Conservation (phyloP, 192 early-diverging fungal species). For the Podila minutissima region DNA sequence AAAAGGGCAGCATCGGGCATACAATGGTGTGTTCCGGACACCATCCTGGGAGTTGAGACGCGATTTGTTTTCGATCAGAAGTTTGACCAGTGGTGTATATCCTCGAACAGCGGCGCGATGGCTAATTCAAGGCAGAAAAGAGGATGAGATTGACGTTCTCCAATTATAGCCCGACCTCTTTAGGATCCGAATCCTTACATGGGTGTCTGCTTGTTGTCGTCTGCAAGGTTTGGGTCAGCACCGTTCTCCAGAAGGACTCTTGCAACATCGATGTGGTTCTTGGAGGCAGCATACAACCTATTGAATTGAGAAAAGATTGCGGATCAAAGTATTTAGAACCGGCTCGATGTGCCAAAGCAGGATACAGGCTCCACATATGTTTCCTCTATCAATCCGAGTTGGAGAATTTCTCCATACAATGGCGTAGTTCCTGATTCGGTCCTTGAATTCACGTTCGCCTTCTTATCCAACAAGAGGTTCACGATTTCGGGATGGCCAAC, state of each 20-base stretch:
- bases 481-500: slow-evolving; percentile 53
- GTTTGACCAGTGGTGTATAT: slow-evolving; percentile 54
- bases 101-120: slow-evolving; percentile 65
- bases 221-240: slow-evolving; percentile 55
- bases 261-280: slow-evolving; percentile 62
- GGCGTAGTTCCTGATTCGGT: slow-evolving; percentile 63
- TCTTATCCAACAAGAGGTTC: slow-evolving; percentile 45
- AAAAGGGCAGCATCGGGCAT: not conserved
- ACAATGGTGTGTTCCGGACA: slow-evolving; percentile 63
- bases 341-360: too few relatives aligned
- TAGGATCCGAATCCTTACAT: slow-evolving; percentile 42
- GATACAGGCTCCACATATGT: too few relatives aligned
- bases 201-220: slow-evolving; percentile 61
- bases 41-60: slow-evolving; percentile 57
- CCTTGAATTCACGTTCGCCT: slow-evolving; percentile 51
- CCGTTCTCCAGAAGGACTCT: slow-evolving; percentile 55
- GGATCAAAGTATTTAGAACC: too few relatives aligned
- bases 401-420: slow-evolving; percentile 45
- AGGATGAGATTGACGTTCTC: too few relatives aligned
- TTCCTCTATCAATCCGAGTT: too few relatives aligned
- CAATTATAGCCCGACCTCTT: too few relatives aligned
- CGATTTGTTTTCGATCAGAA: slow-evolving; percentile 58
- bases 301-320: not conserved
- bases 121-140: slow-evolving; percentile 8
- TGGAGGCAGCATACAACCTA: slow-evolving; percentile 70